phyloP scores from a whole-genome alignment of 352 stramenopile species.

The Saprolegnia parasitica region DNA sequence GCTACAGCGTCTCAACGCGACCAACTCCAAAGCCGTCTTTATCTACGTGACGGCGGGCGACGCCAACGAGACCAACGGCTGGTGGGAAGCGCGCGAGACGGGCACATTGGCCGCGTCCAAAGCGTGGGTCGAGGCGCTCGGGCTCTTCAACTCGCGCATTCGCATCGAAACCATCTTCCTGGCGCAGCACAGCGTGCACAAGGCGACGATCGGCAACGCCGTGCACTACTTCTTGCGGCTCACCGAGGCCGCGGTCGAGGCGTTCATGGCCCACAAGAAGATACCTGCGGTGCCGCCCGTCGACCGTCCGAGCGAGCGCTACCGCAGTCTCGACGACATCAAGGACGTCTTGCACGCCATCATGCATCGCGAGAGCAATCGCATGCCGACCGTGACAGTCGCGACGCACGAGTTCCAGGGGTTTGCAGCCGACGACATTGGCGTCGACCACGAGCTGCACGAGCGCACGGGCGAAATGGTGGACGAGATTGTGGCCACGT shows the following conservation, averaged over 20 bases:
- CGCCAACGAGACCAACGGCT: slow-evolving; percentile 13
- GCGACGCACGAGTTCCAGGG: neutral
- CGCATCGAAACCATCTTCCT: slow-evolving; percentile 6
- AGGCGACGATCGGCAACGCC: slow-evolving; percentile 16
- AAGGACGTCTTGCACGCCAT: neutral
- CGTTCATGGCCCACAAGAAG: neutral
- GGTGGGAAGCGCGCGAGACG: slow-evolving; percentile 23
- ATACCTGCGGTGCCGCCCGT: neutral
- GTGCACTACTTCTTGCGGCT: slow-evolving; percentile 27
- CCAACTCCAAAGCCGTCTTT: slow-evolving; percentile 23
- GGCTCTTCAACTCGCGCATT: slow-evolving; percentile 12
- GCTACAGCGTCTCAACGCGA: neutral
- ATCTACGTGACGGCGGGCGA: slow-evolving; percentile 26
- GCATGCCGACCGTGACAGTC: neutral
- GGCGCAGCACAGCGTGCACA: neutral
- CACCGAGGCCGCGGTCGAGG: neutral
- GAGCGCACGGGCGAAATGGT: neutral
- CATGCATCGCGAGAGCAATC: slow-evolving; percentile 1
- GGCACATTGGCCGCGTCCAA: slow-evolving; percentile 11
- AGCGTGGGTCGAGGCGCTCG: neutral
- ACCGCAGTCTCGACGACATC: neutral
- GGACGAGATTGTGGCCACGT: neutral
- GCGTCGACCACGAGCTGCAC: slow-evolving; percentile 22
- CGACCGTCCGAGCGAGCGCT: neutral
- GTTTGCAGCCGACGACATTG: neutral